These are phyloP conservation scores for Euphorbia schlechtendalii DNA, from an alignment of 441 rosid species.

Conservation along the genomic window DNA sequence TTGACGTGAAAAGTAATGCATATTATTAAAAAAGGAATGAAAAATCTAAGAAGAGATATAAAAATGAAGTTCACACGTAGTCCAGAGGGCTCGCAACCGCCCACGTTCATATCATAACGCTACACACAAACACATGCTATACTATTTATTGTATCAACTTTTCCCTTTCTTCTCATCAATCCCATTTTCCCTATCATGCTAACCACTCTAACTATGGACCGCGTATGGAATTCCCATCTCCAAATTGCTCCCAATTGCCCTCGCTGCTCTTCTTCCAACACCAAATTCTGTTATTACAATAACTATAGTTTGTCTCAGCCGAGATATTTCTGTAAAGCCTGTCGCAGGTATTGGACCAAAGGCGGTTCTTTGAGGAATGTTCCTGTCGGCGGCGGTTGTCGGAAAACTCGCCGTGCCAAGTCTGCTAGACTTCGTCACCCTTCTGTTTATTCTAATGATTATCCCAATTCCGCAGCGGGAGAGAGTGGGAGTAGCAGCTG, in stretches of 20 bases:
- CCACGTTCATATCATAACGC: slow-evolving; percentile 31
- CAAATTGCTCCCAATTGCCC: slow-evolving; percentile 54
- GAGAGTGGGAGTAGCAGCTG: neutral
- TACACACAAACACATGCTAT: slow-evolving; percentile 15
- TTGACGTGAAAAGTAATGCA: too few relatives aligned
- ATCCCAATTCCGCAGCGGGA: slow-evolving; percentile 7
- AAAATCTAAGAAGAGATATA: too few relatives aligned
- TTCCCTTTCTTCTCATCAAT: too few relatives aligned
- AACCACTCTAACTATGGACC: slow-evolving; percentile 16
- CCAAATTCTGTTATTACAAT: too few relatives aligned
- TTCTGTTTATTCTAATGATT: neutral
- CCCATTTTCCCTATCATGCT: too few relatives aligned
- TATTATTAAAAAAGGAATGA: too few relatives aligned
- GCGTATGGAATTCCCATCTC: slow-evolving; percentile 25
- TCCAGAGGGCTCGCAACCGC: slow-evolving; percentile 43
- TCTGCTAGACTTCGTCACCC: slow-evolving; percentile 19
- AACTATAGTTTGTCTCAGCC: slow-evolving; percentile 65
- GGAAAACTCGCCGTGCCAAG: slow-evolving; percentile 39
- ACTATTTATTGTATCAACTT: too few relatives aligned
- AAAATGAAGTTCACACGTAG: too few relatives aligned
- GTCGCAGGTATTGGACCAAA: slow-evolving; percentile 59
- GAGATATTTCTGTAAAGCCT: slow-evolving; percentile 50
- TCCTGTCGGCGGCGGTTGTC: slow-evolving; percentile 58
- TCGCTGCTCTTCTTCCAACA: slow-evolving; percentile 54
- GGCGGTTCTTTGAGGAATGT: slow-evolving; percentile 56